phyloP scores from a whole-genome alignment of 73 alveolate genomes.

The Paramecium primaurelia region DNA sequence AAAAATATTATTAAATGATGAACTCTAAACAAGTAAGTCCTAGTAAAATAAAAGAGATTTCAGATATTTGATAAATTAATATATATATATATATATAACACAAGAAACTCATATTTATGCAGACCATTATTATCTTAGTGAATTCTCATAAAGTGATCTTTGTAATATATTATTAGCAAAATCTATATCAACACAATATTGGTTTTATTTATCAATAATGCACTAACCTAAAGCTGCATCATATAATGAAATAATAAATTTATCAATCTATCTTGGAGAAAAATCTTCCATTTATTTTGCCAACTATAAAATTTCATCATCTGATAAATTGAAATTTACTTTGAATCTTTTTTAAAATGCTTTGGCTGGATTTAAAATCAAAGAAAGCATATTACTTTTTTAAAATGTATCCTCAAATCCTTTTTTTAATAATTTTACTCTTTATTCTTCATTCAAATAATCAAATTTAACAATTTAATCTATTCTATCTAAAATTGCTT shows the following conservation, averaged over 20 bases:
- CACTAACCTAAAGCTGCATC: constrained; percentile 74
- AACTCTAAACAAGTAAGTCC: constrained; percentile 37
- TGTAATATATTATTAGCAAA: not conserved
- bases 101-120: not conserved
- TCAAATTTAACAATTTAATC: constrained; percentile 81
- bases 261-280: constrained; percentile 80
- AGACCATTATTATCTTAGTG: not conserved
- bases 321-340: not conserved
- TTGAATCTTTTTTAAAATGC: not conserved
- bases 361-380: constrained; percentile 29
- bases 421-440: constrained; percentile 56
- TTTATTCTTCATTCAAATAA: constrained; percentile 67
- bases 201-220: not conserved
- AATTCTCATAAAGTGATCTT: not conserved
- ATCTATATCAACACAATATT: not conserved
- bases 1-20: constrained; percentile 32
- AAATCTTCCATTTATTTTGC: constrained; percentile 78
- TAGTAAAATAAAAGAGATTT: not conserved
- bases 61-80: not conserved
- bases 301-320: constrained; percentile 48
- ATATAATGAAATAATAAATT: constrained; percentile 79
- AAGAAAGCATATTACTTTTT: not conserved
- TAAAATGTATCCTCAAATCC: not conserved
- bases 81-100: not conserved
- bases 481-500: constrained; percentile 83